Percentiles rank a stretch among this genome's conserved stretches.
phyloP scores from a whole-genome alignment of 352 stramenopile species.

The Aphanomyces astaci region DNA sequence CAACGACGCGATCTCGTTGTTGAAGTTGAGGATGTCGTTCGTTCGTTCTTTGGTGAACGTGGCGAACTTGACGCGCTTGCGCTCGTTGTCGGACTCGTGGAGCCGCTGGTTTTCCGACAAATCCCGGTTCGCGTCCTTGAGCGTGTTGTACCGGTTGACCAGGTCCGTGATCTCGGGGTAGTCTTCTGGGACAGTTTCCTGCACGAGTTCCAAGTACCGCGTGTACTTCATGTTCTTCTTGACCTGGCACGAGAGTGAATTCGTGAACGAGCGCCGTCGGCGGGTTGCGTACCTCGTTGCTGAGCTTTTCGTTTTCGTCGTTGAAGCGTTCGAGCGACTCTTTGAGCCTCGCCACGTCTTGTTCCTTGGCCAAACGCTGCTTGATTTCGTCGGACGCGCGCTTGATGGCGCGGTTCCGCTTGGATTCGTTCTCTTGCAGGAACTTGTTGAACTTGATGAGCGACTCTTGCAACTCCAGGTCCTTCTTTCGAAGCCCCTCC shows the following conservation, averaged over 20 bases:
- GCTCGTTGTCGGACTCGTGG: slow-evolving; percentile 83
- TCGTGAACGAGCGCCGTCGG: background rate
- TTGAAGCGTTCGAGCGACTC: slow-evolving; percentile 57
- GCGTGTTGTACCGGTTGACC: slow-evolving; percentile 87
- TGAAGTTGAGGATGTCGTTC: slow-evolving; percentile 90
- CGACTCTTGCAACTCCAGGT: slow-evolving; percentile 91
- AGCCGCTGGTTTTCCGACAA: slow-evolving; percentile 58
- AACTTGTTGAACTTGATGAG: slow-evolving; percentile 96
- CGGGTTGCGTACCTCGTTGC: slow-evolving; percentile 30
- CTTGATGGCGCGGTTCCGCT: slow-evolving; percentile 89
- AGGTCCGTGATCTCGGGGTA: slow-evolving; percentile 89
- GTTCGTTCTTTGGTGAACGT: slow-evolving; percentile 83
- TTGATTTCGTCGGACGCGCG: slow-evolving; percentile 88
- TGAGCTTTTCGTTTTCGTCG: slow-evolving; percentile 57
- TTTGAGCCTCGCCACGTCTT: slow-evolving; percentile 69
- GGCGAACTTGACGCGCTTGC: slow-evolving; percentile 68
- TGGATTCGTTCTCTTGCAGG: slow-evolving; percentile 89
- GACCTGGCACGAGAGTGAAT: slow-evolving; percentile 27
- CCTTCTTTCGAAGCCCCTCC: slow-evolving; percentile 88
- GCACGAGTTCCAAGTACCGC: slow-evolving; percentile 81
- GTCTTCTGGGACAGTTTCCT: slow-evolving; percentile 85
- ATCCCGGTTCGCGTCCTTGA: slow-evolving; percentile 87
- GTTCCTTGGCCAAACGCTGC: slow-evolving; percentile 83
- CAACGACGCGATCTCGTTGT: slow-evolving; percentile 85
- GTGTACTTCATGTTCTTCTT: slow-evolving; percentile 83